These are phyloP conservation scores for Lagenidium sp. DNA, from an alignment of 352 stramenopile species.

Conservation along the genomic window DNA sequence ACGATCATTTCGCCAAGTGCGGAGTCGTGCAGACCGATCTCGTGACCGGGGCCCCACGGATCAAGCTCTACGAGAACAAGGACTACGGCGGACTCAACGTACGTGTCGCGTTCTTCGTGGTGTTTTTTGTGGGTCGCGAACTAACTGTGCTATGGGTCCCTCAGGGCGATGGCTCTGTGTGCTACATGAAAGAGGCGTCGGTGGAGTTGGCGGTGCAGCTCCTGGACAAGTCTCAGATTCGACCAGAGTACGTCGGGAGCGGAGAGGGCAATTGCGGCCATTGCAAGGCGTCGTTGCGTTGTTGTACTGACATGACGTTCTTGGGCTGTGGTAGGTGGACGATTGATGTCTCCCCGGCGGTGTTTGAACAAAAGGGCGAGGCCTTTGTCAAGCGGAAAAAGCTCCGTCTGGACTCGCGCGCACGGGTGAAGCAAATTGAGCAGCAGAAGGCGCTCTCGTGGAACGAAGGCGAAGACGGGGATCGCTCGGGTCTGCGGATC, in stretches of 20 bases:
- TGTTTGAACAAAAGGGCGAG: slow-evolving; percentile 88
- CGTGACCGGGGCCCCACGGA: slow-evolving; percentile 86
- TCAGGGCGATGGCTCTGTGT: slow-evolving; percentile 91
- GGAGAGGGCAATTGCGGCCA: too few species aligned
- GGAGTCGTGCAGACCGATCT: slow-evolving; percentile 94
- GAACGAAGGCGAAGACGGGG: slow-evolving; percentile 91
- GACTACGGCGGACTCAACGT: slow-evolving; percentile 85
- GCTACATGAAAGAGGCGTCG: slow-evolving; percentile 93
- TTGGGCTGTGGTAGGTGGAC: slow-evolving; percentile 50
- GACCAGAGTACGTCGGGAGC: slow-evolving; percentile 70
- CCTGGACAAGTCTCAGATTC: slow-evolving; percentile 86
- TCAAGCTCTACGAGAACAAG: slow-evolving; percentile 94
- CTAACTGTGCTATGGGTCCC: neutral
- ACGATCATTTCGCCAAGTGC: slow-evolving; percentile 91
- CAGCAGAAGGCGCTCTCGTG: slow-evolving; percentile 91
- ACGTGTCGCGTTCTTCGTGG: slow-evolving; percentile 6
- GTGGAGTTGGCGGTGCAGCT: slow-evolving; percentile 93
- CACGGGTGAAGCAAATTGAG: slow-evolving; percentile 84
- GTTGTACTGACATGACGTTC: too few species aligned
- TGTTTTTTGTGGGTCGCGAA: neutral
- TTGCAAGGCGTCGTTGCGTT: too few species aligned
- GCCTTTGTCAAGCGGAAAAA: slow-evolving; percentile 76
- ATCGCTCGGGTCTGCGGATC: slow-evolving; percentile 90
- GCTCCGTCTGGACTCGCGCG: slow-evolving; percentile 67
- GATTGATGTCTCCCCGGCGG: slow-evolving; percentile 59